Evolutionary conservation across 2,329 filamentous ascomycete genomes (phyloP).

Genomic region (Blumeria graminis): DNA sequence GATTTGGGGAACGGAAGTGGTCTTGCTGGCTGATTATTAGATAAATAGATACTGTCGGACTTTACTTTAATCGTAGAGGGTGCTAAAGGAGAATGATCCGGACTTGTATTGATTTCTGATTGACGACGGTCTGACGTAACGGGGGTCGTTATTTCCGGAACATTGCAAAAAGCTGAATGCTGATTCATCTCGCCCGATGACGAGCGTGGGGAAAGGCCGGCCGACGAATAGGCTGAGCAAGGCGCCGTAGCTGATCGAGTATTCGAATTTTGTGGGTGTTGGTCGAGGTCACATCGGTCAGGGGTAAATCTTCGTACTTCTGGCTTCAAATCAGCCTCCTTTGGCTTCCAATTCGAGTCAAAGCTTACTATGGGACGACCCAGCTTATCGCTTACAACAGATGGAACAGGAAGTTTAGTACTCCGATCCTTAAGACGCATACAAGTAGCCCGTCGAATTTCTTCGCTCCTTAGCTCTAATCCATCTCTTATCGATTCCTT

Average conservation of each 20-base stretch:
- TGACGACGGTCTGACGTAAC: not conserved
- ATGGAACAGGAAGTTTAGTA: slow-evolving; percentile 64
- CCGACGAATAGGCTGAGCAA: slow-evolving; percentile 15
- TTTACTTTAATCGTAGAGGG: slow-evolving; percentile 16
- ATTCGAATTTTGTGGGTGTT: slow-evolving; percentile 11
- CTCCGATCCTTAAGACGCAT: slow-evolving; percentile 75
- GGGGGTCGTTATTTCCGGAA: not conserved
- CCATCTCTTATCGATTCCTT: slow-evolving; percentile 35
- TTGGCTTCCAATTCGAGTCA: slow-evolving; percentile 56
- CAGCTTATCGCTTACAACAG: slow-evolving; percentile 70
- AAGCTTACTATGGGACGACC: slow-evolving; percentile 96
- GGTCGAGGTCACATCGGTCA: slow-evolving; percentile 8
- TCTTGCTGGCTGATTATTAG: slow-evolving; percentile 9
- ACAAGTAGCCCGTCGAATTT: slow-evolving; percentile 75
- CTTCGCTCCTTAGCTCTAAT: slow-evolving; percentile 61
- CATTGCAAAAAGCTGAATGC: not conserved
- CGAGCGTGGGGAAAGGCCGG: slow-evolving; percentile 18
- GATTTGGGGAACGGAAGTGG: slow-evolving; percentile 19
- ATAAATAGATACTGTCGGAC: slow-evolving; percentile 8
- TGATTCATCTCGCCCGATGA: slow-evolving; percentile 22
- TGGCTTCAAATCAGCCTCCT: slow-evolving; percentile 39
- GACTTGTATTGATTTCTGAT: not conserved
- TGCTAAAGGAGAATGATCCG: slow-evolving; percentile 14
- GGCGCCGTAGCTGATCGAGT: slow-evolving; percentile 10
- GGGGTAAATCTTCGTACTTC: slow-evolving; percentile 18